These are phyloP conservation scores for Phaeophleospora eucalypticola DNA, from an alignment of 2,329 filamentous ascomycete genomes.

Conservation along the genomic window DNA sequence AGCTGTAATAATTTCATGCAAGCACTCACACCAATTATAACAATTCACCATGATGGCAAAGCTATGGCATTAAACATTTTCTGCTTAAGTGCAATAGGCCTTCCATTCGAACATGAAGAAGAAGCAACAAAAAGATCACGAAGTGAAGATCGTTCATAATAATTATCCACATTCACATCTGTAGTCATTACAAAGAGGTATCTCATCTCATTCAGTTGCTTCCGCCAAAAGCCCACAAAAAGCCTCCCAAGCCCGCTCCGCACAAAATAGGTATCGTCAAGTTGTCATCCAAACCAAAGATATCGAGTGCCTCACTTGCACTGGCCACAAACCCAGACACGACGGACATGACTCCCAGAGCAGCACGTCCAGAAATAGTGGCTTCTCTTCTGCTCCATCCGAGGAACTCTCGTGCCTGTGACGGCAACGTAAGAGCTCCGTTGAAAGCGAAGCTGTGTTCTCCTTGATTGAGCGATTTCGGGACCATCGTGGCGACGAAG, in stretches of 20 bases:
- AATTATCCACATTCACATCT: too few species aligned
- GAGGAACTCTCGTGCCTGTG: slow-evolving; percentile 53
- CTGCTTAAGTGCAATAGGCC: too few species aligned
- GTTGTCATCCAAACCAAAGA: slow-evolving; percentile 96
- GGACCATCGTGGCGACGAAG: slow-evolving; percentile 61
- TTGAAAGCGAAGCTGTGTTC: slow-evolving; percentile 73
- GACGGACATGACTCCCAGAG: slow-evolving; percentile 75
- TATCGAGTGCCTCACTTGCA: slow-evolving; percentile 81
- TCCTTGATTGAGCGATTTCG: slow-evolving; percentile 35
- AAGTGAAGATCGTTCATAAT: too few species aligned
- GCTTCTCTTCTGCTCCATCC: slow-evolving; percentile 57
- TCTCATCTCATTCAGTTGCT: slow-evolving; percentile 10
- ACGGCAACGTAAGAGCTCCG: slow-evolving; percentile 68
- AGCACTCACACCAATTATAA: not conserved
- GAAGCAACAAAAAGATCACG: too few species aligned
- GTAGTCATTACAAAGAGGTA: not conserved
- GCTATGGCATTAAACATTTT: too few species aligned
- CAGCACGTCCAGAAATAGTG: slow-evolving; percentile 65
- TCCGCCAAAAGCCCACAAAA: slow-evolving; percentile 75
- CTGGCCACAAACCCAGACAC: slow-evolving; percentile 87
- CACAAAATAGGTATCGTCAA: slow-evolving; percentile 92
- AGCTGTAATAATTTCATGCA: not conserved
- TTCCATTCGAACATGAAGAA: too few species aligned
- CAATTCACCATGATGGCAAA: too few species aligned
- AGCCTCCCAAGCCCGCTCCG: slow-evolving; percentile 83